phyloP scores from a whole-genome alignment of 495 filamentous ascomycete species.

The Hyaloscypha variabilis region DNA sequence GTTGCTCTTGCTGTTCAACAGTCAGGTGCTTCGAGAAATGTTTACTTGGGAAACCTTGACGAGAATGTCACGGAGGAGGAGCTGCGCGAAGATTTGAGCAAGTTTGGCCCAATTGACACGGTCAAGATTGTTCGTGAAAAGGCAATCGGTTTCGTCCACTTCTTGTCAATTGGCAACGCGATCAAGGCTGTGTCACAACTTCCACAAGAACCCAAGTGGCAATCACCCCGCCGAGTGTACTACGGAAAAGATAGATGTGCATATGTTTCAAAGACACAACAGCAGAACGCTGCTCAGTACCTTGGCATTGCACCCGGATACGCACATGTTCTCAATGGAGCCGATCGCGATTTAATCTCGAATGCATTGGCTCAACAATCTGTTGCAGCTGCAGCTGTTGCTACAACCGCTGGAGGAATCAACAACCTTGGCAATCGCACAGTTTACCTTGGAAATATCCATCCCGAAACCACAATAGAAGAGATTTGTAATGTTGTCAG shows the following conservation, averaged over 20 bases:
- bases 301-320: conserved; percentile 97
- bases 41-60: conserved; percentile 91
- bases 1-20: conserved; percentile 96
- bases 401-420: conserved; percentile 92
- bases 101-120: conserved; percentile 95
- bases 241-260: conserved; percentile 98
- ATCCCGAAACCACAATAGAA: conserved; percentile 97
- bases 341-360: conserved; percentile 93
- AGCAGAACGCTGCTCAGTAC: conserved; percentile 98
- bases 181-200: conserved; percentile 98
- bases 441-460: conserved; percentile 97
- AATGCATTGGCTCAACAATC: conserved; percentile 96
- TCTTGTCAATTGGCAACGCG: conserved; percentile 94
- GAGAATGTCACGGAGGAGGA: conserved; percentile 92
- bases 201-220: conserved; percentile 96
- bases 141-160: conserved; percentile 97
- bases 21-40: conserved; percentile 96
- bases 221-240: conserved; percentile 91
- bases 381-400: conserved; percentile 93
- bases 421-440: conserved; percentile 97
- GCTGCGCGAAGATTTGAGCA: conserved; percentile 90
- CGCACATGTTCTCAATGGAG: conserved; percentile 91
- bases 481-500: conserved; percentile 98
- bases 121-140: conserved; percentile 98
- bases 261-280: conserved; percentile 98